Percentiles rank a stretch among this genome's conserved stretches.
Conservation (phyloP, 345 rosid species). For the Xanthoceras sorbifolium region DNA sequence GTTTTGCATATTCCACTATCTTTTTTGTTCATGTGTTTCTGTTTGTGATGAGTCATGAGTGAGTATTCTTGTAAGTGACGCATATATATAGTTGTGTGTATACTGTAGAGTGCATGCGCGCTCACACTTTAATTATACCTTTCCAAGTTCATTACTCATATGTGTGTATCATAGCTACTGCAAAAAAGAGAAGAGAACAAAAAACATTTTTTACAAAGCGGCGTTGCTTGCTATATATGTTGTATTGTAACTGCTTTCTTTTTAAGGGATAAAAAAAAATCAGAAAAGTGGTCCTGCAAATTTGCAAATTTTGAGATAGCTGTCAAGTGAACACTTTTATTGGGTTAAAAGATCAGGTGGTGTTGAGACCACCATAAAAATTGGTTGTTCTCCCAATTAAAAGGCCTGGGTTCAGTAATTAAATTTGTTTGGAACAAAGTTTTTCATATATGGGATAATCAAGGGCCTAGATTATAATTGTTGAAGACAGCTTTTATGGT, state of each 20-base stretch:
- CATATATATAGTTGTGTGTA: conserved; percentile 16
- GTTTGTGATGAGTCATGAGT: background rate
- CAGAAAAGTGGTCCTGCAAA: background rate
- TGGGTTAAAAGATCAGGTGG: background rate
- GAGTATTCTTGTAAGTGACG: conserved; percentile 29
- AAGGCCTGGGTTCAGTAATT: background rate
- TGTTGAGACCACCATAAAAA: background rate
- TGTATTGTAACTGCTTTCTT: background rate
- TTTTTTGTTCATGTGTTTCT: background rate
- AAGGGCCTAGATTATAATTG: background rate
- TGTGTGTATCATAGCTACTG: conserved; percentile 32
- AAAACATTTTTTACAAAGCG: too few species aligned
- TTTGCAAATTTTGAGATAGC: background rate
- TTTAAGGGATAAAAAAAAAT: background rate
- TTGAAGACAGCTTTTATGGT: background rate
- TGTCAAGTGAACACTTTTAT: background rate
- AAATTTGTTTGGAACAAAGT: too few species aligned
- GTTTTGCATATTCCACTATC: background rate
- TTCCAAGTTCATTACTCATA: background rate
- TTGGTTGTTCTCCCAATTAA: background rate
- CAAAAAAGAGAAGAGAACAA: background rate
- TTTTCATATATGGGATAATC: background rate
- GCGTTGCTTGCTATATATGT: background rate
- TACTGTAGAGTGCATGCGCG: conserved; percentile 26
- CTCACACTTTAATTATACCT: conserved; percentile 27